These are phyloP conservation scores for Coemansia sp. DNA, from an alignment of 192 early-diverging fungal genomes.

Conservation along the genomic window DNA sequence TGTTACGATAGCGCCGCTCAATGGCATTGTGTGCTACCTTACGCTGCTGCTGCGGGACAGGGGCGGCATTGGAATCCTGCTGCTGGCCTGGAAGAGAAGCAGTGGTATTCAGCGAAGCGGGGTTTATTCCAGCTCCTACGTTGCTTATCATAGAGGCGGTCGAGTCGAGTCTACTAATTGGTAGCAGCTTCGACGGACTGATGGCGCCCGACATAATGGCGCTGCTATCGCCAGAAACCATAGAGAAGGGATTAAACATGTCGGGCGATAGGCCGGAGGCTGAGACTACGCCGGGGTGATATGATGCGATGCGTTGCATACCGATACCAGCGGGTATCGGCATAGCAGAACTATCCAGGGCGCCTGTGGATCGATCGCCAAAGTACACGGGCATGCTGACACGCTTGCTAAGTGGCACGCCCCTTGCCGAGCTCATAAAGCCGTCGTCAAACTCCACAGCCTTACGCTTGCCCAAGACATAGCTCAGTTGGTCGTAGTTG, in stretches of 20 bases:
- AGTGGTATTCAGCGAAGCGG: neutral
- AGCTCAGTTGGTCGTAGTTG: constrained; percentile 17
- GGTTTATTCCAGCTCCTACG: neutral
- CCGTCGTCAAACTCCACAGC: constrained; percentile 15
- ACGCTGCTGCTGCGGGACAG: constrained; percentile 64
- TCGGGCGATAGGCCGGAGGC: neutral
- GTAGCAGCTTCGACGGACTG: constrained; percentile 4
- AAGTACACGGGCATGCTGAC: constrained; percentile 49
- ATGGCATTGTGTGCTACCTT: constrained; percentile 97
- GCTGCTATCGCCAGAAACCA: neutral
- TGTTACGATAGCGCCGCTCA: constrained; percentile 93
- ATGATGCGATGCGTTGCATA: constrained; percentile 52
- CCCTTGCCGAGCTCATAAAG: constrained; percentile 18
- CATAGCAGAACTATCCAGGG: constrained; percentile 6
- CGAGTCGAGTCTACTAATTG: neutral
- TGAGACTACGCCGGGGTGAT: constrained; percentile 22
- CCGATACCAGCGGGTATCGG: constrained; percentile 25
- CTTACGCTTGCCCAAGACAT: constrained; percentile 36
- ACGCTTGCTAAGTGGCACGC: constrained; percentile 47
- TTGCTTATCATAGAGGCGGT: constrained; percentile 1
- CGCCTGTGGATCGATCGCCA: constrained; percentile 6
- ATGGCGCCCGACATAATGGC: constrained; percentile 5
- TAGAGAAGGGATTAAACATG: constrained; percentile 6
- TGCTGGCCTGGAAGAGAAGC: neutral
- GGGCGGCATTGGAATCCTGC: neutral